These are phyloP conservation scores for Penstemon newberryi DNA, from an alignment of 257 asterid species.

Conservation along the genomic window DNA sequence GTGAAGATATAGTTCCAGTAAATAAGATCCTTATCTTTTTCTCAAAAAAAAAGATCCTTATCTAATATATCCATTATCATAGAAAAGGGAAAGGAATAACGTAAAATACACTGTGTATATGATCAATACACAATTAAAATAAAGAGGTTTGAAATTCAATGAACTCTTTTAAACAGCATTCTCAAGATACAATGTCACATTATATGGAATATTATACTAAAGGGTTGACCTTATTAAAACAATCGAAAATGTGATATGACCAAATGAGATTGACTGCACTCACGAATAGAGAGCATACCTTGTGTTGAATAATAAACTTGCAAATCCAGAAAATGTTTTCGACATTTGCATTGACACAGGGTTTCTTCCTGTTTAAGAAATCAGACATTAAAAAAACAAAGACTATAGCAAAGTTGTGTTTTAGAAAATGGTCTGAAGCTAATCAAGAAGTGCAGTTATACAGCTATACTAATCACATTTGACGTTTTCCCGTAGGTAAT, in stretches of 20 bases:
- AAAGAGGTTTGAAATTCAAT: background rate
- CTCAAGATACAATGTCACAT: background rate
- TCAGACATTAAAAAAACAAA: slow-evolving; percentile 2
- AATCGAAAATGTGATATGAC: background rate
- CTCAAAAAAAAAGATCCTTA: background rate
- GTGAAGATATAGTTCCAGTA: slow-evolving; percentile 1
- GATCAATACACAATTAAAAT: background rate
- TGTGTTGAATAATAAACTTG: slow-evolving; percentile 65
- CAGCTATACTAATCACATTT: slow-evolving; percentile 4
- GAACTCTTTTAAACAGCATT: background rate
- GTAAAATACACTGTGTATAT: background rate
- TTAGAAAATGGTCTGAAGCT: background rate
- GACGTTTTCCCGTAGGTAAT: background rate
- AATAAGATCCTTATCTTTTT: background rate
- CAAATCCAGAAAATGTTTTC: slow-evolving; percentile 60
- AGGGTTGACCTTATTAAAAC: background rate
- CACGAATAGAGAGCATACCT: slow-evolving; percentile 38
- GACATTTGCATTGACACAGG: slow-evolving; percentile 65
- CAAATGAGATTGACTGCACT: background rate
- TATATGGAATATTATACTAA: background rate
- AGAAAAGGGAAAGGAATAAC: slow-evolving; percentile 14
- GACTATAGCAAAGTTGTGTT: background rate
- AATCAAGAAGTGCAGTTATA: background rate
- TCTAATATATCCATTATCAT: slow-evolving; percentile 2
- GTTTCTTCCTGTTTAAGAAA: slow-evolving; percentile 50